phyloP scores from a whole-genome alignment of 805 yeast genomes.

The Saccharomycopsis sp. region DNA sequence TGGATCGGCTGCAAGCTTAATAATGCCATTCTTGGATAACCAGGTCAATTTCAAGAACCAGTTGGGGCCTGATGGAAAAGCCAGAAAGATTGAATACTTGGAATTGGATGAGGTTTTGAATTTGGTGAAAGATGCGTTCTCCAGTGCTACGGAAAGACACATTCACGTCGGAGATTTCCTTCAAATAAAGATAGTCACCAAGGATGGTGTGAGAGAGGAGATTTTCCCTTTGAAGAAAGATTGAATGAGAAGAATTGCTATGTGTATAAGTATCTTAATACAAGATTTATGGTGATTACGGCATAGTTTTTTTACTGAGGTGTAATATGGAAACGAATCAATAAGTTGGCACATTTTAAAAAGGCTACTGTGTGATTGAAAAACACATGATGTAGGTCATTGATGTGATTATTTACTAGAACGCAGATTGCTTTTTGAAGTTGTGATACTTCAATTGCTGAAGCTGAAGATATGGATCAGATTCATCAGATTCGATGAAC shows the following conservation, averaged over 20 bases:
- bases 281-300: neutral
- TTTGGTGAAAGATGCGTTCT: conserved; percentile 87
- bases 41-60: conserved; percentile 97
- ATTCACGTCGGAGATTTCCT: conserved; percentile 97
- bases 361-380: too few relatives aligned
- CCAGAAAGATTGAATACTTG: conserved; percentile 56
- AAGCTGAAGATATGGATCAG: too few relatives aligned
- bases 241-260: conserved; percentile 29
- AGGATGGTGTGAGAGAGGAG: conserved; percentile 84
- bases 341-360: too few relatives aligned
- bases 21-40: conserved; percentile 96
- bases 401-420: too few relatives aligned
- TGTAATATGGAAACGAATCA: too few relatives aligned
- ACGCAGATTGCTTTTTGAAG: too few relatives aligned
- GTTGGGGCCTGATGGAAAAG: conserved; percentile 70
- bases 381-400: too few relatives aligned
- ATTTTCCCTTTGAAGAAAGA: conserved; percentile 85
- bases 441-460: too few relatives aligned
- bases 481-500: too few relatives aligned
- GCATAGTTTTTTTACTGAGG: too few relatives aligned
- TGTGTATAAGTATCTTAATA: neutral
- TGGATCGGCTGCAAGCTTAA: conserved; percentile 93
- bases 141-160: conserved; percentile 97
- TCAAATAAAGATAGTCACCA: conserved; percentile 84
- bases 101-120: conserved; percentile 77